These are phyloP conservation scores for Amanita molliuscula DNA, from an alignment of 768 basidiomycete species.

Conservation along the genomic window DNA sequence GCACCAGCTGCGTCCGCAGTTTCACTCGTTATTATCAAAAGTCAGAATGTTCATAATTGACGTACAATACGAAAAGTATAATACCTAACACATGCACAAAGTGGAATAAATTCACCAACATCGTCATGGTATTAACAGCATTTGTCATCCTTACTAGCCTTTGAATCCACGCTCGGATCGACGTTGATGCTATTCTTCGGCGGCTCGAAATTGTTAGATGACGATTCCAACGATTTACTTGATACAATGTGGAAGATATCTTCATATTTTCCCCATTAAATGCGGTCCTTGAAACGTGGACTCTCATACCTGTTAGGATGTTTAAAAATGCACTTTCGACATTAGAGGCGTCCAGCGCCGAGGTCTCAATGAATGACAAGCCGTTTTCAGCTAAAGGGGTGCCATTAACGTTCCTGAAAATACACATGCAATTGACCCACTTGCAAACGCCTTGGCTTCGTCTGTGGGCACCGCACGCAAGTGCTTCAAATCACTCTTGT, in stretches of 20 bases:
- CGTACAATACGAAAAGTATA: slow-evolving; percentile 3
- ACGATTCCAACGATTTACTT: slow-evolving; percentile 87
- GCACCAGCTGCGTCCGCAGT: not conserved
- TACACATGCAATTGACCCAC: slow-evolving; percentile 35
- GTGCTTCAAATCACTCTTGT: slow-evolving; percentile 99
- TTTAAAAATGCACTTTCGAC: slow-evolving; percentile 97
- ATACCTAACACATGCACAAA: not conserved
- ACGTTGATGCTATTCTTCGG: slow-evolving; percentile 83
- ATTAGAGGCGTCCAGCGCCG: slow-evolving; percentile 98
- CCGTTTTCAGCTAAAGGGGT: slow-evolving; percentile 67
- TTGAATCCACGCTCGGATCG: slow-evolving; percentile 59
- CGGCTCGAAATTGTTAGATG: slow-evolving; percentile 66
- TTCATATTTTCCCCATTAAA: slow-evolving; percentile 19
- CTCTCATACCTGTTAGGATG: slow-evolving; percentile 72
- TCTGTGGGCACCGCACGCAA: slow-evolving; percentile 93
- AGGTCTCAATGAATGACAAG: slow-evolving; percentile 95
- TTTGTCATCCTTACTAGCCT: slow-evolving; percentile 42
- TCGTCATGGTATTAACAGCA: slow-evolving; percentile 41
- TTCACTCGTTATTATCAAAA: not conserved
- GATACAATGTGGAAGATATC: slow-evolving; percentile 98
- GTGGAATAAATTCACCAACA: not conserved
- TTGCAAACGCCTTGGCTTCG: slow-evolving; percentile 86
- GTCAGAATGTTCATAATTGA: not conserved
- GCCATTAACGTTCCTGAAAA: not conserved
- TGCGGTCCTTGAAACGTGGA: not conserved